These are phyloP conservation scores for Vickermania spadyakhi DNA, from an alignment of 208 protist species.

Conservation along the genomic window DNA sequence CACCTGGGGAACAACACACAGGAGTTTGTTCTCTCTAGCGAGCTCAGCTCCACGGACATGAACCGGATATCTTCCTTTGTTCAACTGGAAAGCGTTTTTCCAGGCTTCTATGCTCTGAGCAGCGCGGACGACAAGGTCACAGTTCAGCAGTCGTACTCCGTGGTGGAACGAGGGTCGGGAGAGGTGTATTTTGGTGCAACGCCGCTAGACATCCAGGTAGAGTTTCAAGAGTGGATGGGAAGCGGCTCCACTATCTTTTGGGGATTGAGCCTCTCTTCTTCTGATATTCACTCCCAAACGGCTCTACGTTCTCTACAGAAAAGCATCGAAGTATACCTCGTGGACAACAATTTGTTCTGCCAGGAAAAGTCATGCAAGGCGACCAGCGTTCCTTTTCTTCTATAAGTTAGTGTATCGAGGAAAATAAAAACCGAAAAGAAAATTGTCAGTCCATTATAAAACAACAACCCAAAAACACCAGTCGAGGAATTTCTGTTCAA, in stretches of 20 bases:
- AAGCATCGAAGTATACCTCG: conserved; percentile 16
- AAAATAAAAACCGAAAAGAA: no score
- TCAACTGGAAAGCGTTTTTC: conserved; percentile 68
- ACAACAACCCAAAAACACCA: no score
- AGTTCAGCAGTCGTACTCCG: conserved; percentile 13
- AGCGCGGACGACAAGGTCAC: conserved; percentile 10
- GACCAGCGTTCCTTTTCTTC: neutral
- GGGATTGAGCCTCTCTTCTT: conserved; percentile 36
- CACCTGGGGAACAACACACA: conserved; percentile 16
- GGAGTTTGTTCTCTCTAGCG: conserved; percentile 44
- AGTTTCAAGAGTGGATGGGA: conserved; percentile 30
- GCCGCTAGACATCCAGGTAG: conserved; percentile 48
- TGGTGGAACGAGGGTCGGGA: conserved; percentile 11
- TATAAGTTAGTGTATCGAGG: no score
- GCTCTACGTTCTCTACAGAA: conserved; percentile 24
- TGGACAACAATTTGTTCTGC: conserved; percentile 6
- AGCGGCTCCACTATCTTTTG: conserved; percentile 26
- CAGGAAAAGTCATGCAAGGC: neutral
- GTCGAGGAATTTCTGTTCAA: no score
- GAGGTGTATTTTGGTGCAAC: conserved; percentile 46
- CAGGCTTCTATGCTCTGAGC: conserved; percentile 46
- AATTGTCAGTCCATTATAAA: no score
- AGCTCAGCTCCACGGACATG: conserved; percentile 44
- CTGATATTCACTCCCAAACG: conserved; percentile 35
- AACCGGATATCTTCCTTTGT: conserved; percentile 48